Conservation (phyloP, 2,329 filamentous ascomycete genomes). For the Knoxdaviesia capensis region DNA sequence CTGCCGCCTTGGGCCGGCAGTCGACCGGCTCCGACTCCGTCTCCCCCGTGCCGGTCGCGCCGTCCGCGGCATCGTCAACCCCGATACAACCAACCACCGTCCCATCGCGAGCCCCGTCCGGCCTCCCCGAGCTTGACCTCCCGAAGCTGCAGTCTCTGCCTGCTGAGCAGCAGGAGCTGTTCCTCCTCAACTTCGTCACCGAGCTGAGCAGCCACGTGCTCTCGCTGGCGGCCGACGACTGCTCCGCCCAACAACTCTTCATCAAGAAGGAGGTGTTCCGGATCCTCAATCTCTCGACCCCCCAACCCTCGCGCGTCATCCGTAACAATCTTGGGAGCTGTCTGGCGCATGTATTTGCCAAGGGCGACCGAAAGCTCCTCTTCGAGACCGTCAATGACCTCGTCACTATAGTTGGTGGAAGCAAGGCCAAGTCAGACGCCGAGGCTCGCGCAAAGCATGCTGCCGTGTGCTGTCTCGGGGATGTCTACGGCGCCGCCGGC, state of each 20-base stretch:
- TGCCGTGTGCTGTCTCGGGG: slow-evolving; percentile 68
- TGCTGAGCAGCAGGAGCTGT: slow-evolving; percentile 87
- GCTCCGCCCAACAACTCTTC: slow-evolving; percentile 74
- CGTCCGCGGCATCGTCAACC: too few relatives aligned
- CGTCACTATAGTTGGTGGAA: slow-evolving; percentile 46
- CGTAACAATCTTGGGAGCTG: slow-evolving; percentile 76
- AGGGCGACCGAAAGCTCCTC: slow-evolving; percentile 75
- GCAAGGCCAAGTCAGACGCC: slow-evolving; percentile 55
- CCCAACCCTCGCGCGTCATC: slow-evolving; percentile 70
- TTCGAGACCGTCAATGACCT: slow-evolving; percentile 92
- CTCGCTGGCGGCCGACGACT: slow-evolving; percentile 53
- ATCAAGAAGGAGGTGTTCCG: slow-evolving; percentile 91
- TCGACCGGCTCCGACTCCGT: too few relatives aligned
- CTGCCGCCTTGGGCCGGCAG: too few relatives aligned
- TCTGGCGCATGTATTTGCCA: slow-evolving; percentile 61
- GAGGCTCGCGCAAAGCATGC: slow-evolving; percentile 71
- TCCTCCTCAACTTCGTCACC: slow-evolving; percentile 74
- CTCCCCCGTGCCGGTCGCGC: too few relatives aligned
- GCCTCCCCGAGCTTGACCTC: slow-evolving; percentile 59
- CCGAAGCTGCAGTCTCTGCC: slow-evolving; percentile 76
- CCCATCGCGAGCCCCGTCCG: too few relatives aligned
- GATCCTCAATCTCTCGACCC: slow-evolving; percentile 69
- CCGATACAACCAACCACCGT: too few relatives aligned
- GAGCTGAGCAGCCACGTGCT: slow-evolving; percentile 65
- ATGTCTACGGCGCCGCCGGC: slow-evolving; percentile 78